phyloP scores from a whole-genome alignment of 805 yeast species.

The Yamadazyma laniorum region DNA sequence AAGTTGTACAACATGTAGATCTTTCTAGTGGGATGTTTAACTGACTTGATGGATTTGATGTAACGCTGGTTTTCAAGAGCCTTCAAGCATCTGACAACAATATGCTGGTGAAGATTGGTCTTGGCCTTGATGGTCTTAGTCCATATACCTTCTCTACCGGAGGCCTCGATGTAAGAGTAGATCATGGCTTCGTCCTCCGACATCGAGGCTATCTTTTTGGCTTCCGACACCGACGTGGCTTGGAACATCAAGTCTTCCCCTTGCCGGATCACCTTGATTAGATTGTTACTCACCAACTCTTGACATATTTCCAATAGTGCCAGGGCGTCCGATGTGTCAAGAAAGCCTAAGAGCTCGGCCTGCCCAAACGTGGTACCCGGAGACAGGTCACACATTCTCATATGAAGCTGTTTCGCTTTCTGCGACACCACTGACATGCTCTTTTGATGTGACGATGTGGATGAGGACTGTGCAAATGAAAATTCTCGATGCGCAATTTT shows the following conservation, averaged over 20 bases:
- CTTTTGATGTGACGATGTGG: neutral
- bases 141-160: conserved; percentile 96
- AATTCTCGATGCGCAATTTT: conserved; percentile 6
- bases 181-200: conserved; percentile 84
- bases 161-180: conserved; percentile 85
- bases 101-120: conserved; percentile 87
- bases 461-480: neutral
- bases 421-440: conserved; percentile 24
- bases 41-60: conserved; percentile 87
- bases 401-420: conserved; percentile 58
- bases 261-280: conserved; percentile 66
- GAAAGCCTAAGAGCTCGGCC: conserved; percentile 57
- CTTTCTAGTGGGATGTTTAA: conserved; percentile 89
- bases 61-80: conserved; percentile 74
- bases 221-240: conserved; percentile 71
- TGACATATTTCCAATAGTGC: conserved; percentile 51
- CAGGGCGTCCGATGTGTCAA: conserved; percentile 40
- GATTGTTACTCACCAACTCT: conserved; percentile 52
- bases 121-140: conserved; percentile 85
- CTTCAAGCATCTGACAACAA: conserved; percentile 81
- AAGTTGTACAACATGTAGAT: conserved; percentile 92
- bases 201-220: conserved; percentile 75
- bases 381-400: conserved; percentile 55
- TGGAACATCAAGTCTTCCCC: conserved; percentile 71
- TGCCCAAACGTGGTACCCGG: conserved; percentile 59